phyloP scores from a whole-genome alignment of 106 monocot species.

The Dendrobium officinale region DNA sequence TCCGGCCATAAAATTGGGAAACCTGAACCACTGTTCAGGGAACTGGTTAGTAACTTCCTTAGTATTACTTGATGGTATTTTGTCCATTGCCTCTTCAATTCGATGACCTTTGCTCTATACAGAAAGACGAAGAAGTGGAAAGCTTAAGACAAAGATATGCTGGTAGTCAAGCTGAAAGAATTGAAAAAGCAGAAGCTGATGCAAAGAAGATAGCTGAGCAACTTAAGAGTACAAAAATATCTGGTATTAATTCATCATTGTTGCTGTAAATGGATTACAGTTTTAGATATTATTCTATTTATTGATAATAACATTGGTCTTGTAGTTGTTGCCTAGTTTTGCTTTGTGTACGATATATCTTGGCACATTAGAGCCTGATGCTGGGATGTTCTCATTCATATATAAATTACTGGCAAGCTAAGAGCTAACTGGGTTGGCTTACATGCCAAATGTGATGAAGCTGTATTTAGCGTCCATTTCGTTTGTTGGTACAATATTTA shows the following conservation, averaged over 20 bases:
- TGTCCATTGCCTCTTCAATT: background rate
- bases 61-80: background rate
- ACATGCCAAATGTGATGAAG: no score
- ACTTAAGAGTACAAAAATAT: slow-evolving; percentile 52
- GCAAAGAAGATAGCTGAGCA: slow-evolving; percentile 55
- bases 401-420: no score
- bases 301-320: no score
- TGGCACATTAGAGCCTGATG: no score
- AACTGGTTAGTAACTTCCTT: slow-evolving; percentile 48
- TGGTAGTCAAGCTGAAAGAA: slow-evolving; percentile 94
- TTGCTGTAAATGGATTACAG: background rate
- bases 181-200: slow-evolving; percentile 53
- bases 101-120: background rate
- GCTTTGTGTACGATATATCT: no score
- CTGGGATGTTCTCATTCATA: no score
- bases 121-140: slow-evolving; percentile 94
- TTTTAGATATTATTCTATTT: no score
- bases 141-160: slow-evolving; percentile 71
- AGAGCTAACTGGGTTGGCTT: no score
- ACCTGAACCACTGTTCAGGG: slow-evolving; percentile 83
- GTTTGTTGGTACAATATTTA: no score
- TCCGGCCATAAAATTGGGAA: slow-evolving; percentile 86
- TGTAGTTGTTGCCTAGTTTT: no score
- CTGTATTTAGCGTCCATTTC: no score
- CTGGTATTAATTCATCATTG: slow-evolving; percentile 35